phyloP scores from a whole-genome alignment of 2,329 filamentous ascomycete genomes.

The Pseudogymnoascus sp. region DNA sequence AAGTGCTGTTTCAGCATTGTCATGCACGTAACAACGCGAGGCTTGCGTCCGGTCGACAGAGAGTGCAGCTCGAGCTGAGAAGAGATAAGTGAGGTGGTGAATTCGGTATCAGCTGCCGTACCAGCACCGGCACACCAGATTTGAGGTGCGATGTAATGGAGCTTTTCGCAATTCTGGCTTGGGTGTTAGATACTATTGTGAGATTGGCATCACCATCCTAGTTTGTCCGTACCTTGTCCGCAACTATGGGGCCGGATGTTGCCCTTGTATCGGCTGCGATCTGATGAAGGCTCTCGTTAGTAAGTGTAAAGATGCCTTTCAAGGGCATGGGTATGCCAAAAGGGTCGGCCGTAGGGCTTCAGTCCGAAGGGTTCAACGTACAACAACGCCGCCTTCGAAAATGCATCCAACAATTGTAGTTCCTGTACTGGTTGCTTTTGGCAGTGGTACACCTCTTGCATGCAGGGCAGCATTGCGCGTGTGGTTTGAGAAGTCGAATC shows the following conservation, averaged over 20 bases:
- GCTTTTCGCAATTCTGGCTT: conserved; percentile 88
- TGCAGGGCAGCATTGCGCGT: conserved; percentile 97
- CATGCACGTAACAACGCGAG: conserved; percentile 98
- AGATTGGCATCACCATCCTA: not conserved
- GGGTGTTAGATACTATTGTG: not conserved
- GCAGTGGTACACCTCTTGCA: conserved; percentile 84
- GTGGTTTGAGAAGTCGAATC: conserved; percentile 99
- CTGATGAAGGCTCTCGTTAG: conserved; percentile 36
- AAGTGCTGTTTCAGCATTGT: conserved; percentile 99
- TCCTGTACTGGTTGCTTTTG: conserved; percentile 96
- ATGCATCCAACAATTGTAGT: conserved; percentile 98
- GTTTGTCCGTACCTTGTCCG: conserved; percentile 68
- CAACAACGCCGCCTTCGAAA: conserved; percentile 92
- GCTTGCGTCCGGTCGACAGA: conserved; percentile 90
- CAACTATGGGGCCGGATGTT: conserved; percentile 94
- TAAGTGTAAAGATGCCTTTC: conserved; percentile 10
- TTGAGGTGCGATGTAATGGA: conserved; percentile 96
- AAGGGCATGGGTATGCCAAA: not conserved
- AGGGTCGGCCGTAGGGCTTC: not conserved
- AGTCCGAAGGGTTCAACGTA: conserved; percentile 37
- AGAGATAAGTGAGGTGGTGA: conserved; percentile 96
- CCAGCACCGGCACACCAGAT: conserved; percentile 99
- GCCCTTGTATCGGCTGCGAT: conserved; percentile 98
- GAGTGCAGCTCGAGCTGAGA: conserved; percentile 97
- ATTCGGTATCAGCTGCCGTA: conserved; percentile 96